Percentiles rank a stretch among this genome's conserved stretches.
Conservation (phyloP, 352 stramenopile species). For the Globisporangium sylvaticum region DNA sequence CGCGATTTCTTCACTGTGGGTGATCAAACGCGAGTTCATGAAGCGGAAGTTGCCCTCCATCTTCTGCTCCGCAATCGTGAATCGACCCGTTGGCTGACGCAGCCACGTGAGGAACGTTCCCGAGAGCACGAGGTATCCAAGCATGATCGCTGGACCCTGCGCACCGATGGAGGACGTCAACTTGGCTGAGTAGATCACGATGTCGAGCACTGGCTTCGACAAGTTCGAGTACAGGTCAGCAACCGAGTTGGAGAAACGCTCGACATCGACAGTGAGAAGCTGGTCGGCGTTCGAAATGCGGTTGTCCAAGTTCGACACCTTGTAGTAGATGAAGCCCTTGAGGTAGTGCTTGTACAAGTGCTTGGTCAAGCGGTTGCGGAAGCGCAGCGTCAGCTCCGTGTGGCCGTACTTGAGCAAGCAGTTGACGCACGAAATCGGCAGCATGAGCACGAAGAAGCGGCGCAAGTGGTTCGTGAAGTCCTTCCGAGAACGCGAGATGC, state of each 20-base stretch:
- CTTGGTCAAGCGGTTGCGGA: slow-evolving; percentile 74
- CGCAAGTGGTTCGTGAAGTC: slow-evolving; percentile 64
- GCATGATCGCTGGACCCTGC: slow-evolving; percentile 65
- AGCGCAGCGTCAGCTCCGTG: slow-evolving; percentile 77
- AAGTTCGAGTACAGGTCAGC: slow-evolving; percentile 88
- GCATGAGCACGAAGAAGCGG: slow-evolving; percentile 74
- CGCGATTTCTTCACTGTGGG: slow-evolving; percentile 87
- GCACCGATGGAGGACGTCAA: slow-evolving; percentile 68
- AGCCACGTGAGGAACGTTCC: slow-evolving; percentile 74
- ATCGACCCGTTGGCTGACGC: slow-evolving; percentile 63
- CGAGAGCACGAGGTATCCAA: slow-evolving; percentile 62
- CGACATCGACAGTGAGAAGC: slow-evolving; percentile 82
- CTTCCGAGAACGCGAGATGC: slow-evolving; percentile 60
- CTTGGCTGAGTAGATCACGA: slow-evolving; percentile 70
- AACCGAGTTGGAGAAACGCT: slow-evolving; percentile 79
- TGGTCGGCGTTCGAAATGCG: slow-evolving; percentile 88
- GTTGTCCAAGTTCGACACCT: slow-evolving; percentile 87
- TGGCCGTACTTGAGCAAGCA: slow-evolving; percentile 79
- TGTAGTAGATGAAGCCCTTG: slow-evolving; percentile 89
- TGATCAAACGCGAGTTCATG: slow-evolving; percentile 87
- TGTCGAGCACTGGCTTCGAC: slow-evolving; percentile 84
- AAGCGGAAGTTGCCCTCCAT: slow-evolving; percentile 84
- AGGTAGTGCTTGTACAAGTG: slow-evolving; percentile 86
- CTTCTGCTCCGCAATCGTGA: slow-evolving; percentile 79
- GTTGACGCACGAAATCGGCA: slow-evolving; percentile 79